Conservation (phyloP, 208 protist genomes). For the Strigomonas oncopelti region DNA sequence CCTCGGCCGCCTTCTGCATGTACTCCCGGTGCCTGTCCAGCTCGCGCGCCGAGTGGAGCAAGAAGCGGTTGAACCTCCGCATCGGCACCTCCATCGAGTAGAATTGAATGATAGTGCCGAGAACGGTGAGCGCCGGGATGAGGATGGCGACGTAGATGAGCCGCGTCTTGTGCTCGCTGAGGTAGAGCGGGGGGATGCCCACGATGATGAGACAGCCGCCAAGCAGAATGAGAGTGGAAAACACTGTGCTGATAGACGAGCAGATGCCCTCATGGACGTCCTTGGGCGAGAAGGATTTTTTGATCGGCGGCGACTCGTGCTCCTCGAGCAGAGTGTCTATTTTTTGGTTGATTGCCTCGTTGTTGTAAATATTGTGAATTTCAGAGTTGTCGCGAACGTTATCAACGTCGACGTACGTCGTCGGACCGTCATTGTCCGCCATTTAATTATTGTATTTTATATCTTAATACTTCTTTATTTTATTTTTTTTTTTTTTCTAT, state of each 20-base stretch:
- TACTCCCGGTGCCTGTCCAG: constrained; percentile 28
- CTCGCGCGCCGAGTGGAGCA: constrained; percentile 28
- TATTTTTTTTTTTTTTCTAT: no score
- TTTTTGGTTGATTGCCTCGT: background rate
- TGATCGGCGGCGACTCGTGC: background rate
- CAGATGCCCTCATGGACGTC: constrained; percentile 1
- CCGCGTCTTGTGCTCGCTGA: constrained; percentile 14
- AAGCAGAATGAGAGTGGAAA: constrained; percentile 12
- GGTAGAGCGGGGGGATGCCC: constrained; percentile 43
- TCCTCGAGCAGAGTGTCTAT: background rate
- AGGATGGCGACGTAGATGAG: constrained; percentile 48
- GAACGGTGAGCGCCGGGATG: constrained; percentile 37
- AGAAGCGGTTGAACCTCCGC: constrained; percentile 20
- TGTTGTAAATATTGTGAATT: background rate
- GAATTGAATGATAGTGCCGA: constrained; percentile 40
- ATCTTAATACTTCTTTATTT: no score
- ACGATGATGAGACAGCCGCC: constrained; percentile 34
- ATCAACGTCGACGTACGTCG: background rate
- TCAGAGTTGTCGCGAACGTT: background rate
- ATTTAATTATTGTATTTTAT: background rate
- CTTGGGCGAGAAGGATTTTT: background rate
- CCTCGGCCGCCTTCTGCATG: constrained; percentile 20
- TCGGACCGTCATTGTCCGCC: background rate
- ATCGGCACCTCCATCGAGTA: constrained; percentile 37
- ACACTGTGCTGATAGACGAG: background rate